Conservation (phyloP, 139 green algal genomes). For the Haematococcus lacustris region DNA sequence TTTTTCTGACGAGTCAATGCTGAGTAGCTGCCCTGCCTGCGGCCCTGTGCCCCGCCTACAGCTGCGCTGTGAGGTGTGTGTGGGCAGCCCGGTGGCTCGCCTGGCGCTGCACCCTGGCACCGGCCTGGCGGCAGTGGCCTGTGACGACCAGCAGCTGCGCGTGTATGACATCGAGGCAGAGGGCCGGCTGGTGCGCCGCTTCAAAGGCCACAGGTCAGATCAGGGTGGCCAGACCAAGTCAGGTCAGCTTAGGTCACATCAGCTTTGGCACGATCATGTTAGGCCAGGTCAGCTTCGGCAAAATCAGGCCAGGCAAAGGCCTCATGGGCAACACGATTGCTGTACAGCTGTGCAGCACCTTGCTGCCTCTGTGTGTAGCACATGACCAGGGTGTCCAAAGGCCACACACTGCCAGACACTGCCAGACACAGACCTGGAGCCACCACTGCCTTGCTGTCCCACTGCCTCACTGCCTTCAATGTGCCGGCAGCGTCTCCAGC, state of each 20-base stretch:
- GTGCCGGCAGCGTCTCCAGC: too few relatives aligned
- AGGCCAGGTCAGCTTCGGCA: too few relatives aligned
- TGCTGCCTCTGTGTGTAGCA: neutral
- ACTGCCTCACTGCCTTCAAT: neutral
- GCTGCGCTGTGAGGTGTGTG: constrained; percentile 6
- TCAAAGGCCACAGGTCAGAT: constrained; percentile 63
- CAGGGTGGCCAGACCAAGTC: neutral
- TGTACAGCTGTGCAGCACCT: too few relatives aligned
- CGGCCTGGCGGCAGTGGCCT: constrained; percentile 41
- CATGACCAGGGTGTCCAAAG: neutral
- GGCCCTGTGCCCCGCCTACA: neutral
- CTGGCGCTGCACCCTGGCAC: constrained; percentile 32
- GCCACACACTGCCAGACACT: neutral
- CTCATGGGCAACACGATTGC: neutral
- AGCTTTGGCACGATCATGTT: neutral
- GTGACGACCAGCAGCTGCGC: constrained; percentile 24
- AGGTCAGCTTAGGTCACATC: neutral
- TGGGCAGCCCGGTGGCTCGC: constrained; percentile 10
- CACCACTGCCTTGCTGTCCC: too few relatives aligned
- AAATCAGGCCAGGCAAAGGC: neutral
- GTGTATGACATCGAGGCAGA: constrained; percentile 37
- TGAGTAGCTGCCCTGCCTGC: neutral
- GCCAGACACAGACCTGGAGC: neutral
- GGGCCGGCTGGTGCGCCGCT: constrained; percentile 68
- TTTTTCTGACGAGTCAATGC: neutral